phyloP scores from a whole-genome alignment of 345 rosid genomes.

The Brassica incana region DNA sequence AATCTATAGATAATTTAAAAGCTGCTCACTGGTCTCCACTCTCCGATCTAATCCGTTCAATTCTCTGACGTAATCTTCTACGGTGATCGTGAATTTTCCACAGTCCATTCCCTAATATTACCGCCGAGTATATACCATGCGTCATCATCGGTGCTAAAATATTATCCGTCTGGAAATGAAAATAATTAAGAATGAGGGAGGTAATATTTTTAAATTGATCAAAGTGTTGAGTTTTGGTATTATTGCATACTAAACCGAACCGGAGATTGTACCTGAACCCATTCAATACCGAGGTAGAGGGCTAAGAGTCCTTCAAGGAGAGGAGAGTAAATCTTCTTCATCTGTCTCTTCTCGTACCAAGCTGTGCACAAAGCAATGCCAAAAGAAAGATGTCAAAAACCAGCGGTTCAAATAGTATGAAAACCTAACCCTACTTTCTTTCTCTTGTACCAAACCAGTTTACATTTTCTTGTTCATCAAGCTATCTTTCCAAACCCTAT shows the following conservation, averaged over 20 bases:
- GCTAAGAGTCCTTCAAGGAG: slow-evolving; percentile 91
- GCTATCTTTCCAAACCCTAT: neutral
- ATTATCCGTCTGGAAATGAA: slow-evolving; percentile 65
- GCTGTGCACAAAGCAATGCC: slow-evolving; percentile 48
- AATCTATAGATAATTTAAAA: slow-evolving; percentile 3
- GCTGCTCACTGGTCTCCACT: slow-evolving; percentile 4
- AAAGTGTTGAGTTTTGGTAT: neutral
- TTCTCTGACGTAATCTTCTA: slow-evolving; percentile 68
- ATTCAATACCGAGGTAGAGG: slow-evolving; percentile 89
- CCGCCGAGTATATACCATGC: slow-evolving; percentile 84
- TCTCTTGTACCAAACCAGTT: neutral
- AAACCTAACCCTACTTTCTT: neutral
- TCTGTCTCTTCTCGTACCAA: slow-evolving; percentile 95
- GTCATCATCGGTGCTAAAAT: slow-evolving; percentile 86
- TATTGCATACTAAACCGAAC: neutral
- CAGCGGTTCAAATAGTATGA: neutral
- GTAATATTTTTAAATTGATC: neutral
- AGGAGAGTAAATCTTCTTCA: slow-evolving; percentile 96
- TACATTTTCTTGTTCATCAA: neutral
- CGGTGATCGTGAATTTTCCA: slow-evolving; percentile 91
- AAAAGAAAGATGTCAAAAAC: neutral
- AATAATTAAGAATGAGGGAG: neutral
- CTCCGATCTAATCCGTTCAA: slow-evolving; percentile 53
- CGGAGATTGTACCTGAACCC: slow-evolving; percentile 69
- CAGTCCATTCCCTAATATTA: slow-evolving; percentile 88